These are phyloP conservation scores for Penicillium sp. DNA, from an alignment of 2,329 filamentous ascomycete genomes.

Conservation along the genomic window DNA sequence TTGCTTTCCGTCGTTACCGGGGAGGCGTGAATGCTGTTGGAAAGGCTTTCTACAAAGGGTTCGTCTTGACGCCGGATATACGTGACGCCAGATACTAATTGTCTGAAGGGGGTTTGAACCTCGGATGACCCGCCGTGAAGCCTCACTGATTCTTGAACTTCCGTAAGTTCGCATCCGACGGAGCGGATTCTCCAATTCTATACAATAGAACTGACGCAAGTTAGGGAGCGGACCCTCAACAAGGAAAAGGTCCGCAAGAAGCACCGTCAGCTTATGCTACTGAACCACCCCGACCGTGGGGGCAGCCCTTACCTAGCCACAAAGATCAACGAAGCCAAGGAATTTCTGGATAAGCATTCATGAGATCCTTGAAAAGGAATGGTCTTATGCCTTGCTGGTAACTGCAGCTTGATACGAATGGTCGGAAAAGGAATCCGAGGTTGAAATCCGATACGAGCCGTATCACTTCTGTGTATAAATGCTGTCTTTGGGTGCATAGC, in stretches of 20 bases:
- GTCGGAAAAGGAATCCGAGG: slow-evolving; percentile 11
- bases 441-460: neutral
- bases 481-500: slow-evolving; percentile 45
- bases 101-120: slow-evolving; percentile 76
- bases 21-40: slow-evolving; percentile 74
- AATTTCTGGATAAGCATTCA: slow-evolving; percentile 80
- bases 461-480: slow-evolving; percentile 27
- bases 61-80: slow-evolving; percentile 14
- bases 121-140: slow-evolving; percentile 92
- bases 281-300: slow-evolving; percentile 97
- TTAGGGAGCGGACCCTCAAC: slow-evolving; percentile 81
- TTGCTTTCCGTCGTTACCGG: slow-evolving; percentile 82
- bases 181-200: neutral
- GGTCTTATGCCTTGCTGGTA: neutral
- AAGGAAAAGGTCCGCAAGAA: slow-evolving; percentile 96
- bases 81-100: slow-evolving; percentile 19
- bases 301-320: slow-evolving; percentile 95
- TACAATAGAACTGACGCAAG: slow-evolving; percentile 16
- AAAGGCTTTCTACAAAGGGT: slow-evolving; percentile 93
- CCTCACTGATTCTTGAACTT: slow-evolving; percentile 85
- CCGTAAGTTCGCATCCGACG: slow-evolving; percentile 62
- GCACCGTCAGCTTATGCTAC: slow-evolving; percentile 91
- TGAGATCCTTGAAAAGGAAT: slow-evolving; percentile 19
- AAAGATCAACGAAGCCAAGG: slow-evolving; percentile 98
- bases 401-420: slow-evolving; percentile 4